Conservation (phyloP, 371 early-diverging fungal species). For the Rhizopus sp. region DNA sequence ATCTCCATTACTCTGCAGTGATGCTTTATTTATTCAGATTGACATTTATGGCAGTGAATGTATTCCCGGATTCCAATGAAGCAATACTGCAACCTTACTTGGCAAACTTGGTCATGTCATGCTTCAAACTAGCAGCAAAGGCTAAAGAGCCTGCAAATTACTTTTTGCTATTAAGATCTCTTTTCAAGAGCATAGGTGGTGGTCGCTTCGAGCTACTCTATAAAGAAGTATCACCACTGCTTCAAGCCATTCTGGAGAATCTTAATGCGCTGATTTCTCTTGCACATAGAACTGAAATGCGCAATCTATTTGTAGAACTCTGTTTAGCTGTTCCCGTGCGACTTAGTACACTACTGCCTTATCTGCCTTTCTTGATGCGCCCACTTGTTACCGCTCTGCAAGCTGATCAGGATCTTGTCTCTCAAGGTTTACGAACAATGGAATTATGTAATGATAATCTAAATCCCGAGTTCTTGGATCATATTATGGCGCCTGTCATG, state of each 20-base stretch:
- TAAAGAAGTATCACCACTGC: slow-evolving; percentile 91
- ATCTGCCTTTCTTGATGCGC: slow-evolving; percentile 93
- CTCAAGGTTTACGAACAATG: slow-evolving; percentile 94
- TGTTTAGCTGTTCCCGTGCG: slow-evolving; percentile 98
- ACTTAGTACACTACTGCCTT: slow-evolving; percentile 92
- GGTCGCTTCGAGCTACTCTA: slow-evolving; percentile 67
- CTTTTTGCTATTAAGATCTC: slow-evolving; percentile 84
- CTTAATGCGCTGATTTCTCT: slow-evolving; percentile 83
- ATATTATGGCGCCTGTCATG: slow-evolving; percentile 92
- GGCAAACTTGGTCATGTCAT: slow-evolving; percentile 84
- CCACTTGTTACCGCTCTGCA: slow-evolving; percentile 94
- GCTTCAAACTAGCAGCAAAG: slow-evolving; percentile 80
- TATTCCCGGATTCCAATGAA: slow-evolving; percentile 94
- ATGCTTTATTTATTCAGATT: slow-evolving; percentile 92
- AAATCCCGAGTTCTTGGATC: slow-evolving; percentile 96
- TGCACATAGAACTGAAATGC: slow-evolving; percentile 82
- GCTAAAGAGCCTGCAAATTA: slow-evolving; percentile 90
- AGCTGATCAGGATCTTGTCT: slow-evolving; percentile 89
- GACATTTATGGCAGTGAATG: slow-evolving; percentile 92
- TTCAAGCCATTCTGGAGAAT: slow-evolving; percentile 89
- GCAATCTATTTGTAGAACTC: slow-evolving; percentile 86
- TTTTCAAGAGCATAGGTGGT: slow-evolving; percentile 85
- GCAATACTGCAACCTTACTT: slow-evolving; percentile 90
- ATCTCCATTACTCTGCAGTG: slow-evolving; percentile 74
- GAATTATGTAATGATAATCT: slow-evolving; percentile 98